These are phyloP conservation scores for Emmonsia crescens DNA, from an alignment of 2,329 filamentous ascomycete genomes.

Conservation along the genomic window DNA sequence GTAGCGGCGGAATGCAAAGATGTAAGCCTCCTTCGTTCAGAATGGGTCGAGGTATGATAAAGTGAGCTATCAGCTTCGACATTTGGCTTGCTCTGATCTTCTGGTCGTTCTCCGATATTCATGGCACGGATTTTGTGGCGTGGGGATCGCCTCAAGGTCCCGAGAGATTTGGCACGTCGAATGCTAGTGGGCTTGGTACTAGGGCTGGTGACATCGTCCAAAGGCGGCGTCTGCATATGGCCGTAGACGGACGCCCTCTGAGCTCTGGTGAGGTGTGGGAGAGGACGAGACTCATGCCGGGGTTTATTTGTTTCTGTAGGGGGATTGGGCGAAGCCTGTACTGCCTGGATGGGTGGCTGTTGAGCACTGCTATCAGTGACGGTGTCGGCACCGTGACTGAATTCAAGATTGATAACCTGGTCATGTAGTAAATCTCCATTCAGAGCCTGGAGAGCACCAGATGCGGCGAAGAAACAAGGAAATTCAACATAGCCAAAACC, in stretches of 20 bases:
- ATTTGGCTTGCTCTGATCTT: neutral
- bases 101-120: neutral
- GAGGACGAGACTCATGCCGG: neutral
- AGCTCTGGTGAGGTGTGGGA: neutral
- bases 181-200: neutral
- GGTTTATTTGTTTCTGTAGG: neutral
- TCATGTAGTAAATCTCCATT: slow-evolving; percentile 29
- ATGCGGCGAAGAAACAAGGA: slow-evolving; percentile 24
- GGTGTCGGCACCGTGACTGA: slow-evolving; percentile 18
- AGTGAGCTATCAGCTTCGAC: neutral
- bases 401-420: slow-evolving; percentile 31
- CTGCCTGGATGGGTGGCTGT: neutral
- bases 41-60: neutral
- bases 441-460: slow-evolving; percentile 26
- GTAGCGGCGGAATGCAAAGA: neutral
- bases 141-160: neutral
- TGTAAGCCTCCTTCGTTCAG: neutral
- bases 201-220: neutral
- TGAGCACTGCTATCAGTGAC: neutral
- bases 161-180: slow-evolving; percentile 7
- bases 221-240: neutral
- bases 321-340: neutral
- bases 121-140: neutral
- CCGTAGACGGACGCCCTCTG: neutral
- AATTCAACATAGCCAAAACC: slow-evolving; percentile 33